Evolutionary conservation across 148 eudicot genomes (phyloP), one percentile per base, ranked within the genome.

Genomic region (Diospyros kaki): DNA sequence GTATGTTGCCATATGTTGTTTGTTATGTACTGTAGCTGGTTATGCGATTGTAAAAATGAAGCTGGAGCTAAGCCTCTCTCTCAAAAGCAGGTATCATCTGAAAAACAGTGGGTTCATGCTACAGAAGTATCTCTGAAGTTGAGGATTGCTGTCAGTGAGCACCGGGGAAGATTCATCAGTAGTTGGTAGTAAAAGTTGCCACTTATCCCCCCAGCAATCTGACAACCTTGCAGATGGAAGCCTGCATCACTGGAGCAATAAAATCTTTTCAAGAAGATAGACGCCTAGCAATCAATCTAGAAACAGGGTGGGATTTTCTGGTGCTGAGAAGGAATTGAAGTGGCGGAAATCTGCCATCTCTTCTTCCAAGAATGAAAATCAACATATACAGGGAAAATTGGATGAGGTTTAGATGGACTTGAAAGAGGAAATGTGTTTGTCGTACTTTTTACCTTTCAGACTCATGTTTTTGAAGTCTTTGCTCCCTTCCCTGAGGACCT

Each of bases 21-120:
- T 17, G 60, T 40, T 45, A 48, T 12, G 76, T 68, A 0, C 72
- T 55, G 80, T 72, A 93, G 98, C 86, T 93, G 76, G 98, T 91
- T 71, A 96, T 55, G 98, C 91, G 77, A 93, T 96, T 82, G 98
- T 93, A 78, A 91, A 89, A 88, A 83, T 86, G 76, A 89, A 91
- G 81, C 98, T 91, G 76, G 83, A 87, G 64, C 91, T 88, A 61
- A 88, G 55, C 71, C 62, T 77, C 52, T 86, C 4, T 82, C 89
- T 55, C 92, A 91, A 80, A 93, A 91, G 74, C 87, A 93, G 75
- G 82, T 79, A 52, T 77, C 88, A 75, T 82, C 89, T 74, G 28
- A 28, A 28, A 28, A 28, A 28, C 28, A 28, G 28, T 28, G 28
- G 28, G 28, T 28, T 28, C 28, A 28, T 28, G 28, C 28, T 28